These are phyloP conservation scores for Pseudisothecium myosuroides DNA, from an alignment of 225 moss, liverwort and hornwort genomes.

Conservation along the genomic window DNA sequence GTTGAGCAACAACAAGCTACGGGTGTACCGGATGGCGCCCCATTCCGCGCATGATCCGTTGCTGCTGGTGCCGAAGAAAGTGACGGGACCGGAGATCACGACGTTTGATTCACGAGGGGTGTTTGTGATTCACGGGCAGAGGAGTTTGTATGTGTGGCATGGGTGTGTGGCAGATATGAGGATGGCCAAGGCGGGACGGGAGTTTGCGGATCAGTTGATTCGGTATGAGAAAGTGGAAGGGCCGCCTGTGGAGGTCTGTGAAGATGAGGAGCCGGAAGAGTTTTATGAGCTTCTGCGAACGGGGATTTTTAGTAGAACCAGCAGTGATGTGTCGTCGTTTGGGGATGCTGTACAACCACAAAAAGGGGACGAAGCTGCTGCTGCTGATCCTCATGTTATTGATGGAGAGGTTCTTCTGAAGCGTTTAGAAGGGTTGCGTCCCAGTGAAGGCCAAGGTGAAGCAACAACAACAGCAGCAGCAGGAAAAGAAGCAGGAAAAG, in stretches of 20 bases:
- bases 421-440: conserved; percentile 12
- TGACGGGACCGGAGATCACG: conserved; percentile 37
- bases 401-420: conserved; percentile 26
- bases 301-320: conserved; percentile 33
- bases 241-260: conserved; percentile 28
- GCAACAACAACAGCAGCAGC: not conserved
- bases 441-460: not conserved
- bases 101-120: conserved; percentile 71
- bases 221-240: conserved; percentile 62
- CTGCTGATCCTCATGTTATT: not conserved
- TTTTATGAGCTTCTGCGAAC: conserved; percentile 37
- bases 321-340: conserved; percentile 25
- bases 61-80: conserved; percentile 64
- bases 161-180: conserved; percentile 45
- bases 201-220: conserved; percentile 64
- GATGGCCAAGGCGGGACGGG: conserved; percentile 53
- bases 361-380: not conserved
- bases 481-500: not conserved
- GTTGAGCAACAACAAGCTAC: conserved; percentile 38
- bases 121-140: conserved; percentile 71
- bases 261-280: conserved; percentile 51
- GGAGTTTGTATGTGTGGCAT: conserved; percentile 64
- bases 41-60: conserved; percentile 77
- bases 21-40: conserved; percentile 74
- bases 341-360: not conserved